Percentiles rank a stretch among this genome's conserved stretches.
Conservation (phyloP, 371 early-diverging fungal species). For the Mortierella sp. region DNA sequence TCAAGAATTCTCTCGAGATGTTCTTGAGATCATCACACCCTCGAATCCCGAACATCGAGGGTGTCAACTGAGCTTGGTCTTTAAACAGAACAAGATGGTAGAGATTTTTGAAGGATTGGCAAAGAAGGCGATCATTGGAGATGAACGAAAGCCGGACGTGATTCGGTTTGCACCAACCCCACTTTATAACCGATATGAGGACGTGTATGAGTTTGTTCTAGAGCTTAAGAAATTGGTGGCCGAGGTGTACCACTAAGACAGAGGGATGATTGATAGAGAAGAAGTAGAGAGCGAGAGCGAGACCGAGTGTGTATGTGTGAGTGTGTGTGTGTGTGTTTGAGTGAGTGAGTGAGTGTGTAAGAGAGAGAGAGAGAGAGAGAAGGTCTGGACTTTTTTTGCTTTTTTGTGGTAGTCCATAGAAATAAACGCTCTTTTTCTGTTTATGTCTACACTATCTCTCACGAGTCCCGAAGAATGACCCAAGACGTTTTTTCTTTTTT, state of each 20-base stretch:
- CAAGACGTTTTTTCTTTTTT: too few species aligned
- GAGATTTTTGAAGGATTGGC: conserved; percentile 69
- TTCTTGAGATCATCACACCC: conserved; percentile 87
- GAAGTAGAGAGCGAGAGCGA: neutral
- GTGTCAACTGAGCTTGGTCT: conserved; percentile 86
- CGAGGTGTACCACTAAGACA: conserved; percentile 45
- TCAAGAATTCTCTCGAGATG: conserved; percentile 51
- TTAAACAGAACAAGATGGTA: conserved; percentile 67
- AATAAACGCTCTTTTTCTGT: neutral
- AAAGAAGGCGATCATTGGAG: conserved; percentile 81
- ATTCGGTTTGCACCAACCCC: conserved; percentile 94
- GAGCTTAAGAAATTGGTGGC: conserved; percentile 60
- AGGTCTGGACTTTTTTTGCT: too few species aligned
- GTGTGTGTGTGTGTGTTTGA: conserved; percentile 27
- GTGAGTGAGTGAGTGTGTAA: conserved; percentile 20
- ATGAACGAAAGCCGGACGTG: conserved; percentile 92
- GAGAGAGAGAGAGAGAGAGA: conserved; percentile 10
- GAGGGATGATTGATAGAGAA: conserved; percentile 8
- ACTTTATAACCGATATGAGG: conserved; percentile 88
- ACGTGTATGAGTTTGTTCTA: conserved; percentile 67
- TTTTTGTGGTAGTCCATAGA: too few species aligned
- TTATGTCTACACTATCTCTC: too few species aligned
- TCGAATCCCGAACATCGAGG: conserved; percentile 81
- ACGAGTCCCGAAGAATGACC: too few species aligned
- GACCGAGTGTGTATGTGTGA: conserved; percentile 24